Percentiles rank a stretch among this genome's conserved stretches.
phyloP scores from a whole-genome alignment of 2,329 filamentous ascomycete genomes.

The Massarina eburnea region DNA sequence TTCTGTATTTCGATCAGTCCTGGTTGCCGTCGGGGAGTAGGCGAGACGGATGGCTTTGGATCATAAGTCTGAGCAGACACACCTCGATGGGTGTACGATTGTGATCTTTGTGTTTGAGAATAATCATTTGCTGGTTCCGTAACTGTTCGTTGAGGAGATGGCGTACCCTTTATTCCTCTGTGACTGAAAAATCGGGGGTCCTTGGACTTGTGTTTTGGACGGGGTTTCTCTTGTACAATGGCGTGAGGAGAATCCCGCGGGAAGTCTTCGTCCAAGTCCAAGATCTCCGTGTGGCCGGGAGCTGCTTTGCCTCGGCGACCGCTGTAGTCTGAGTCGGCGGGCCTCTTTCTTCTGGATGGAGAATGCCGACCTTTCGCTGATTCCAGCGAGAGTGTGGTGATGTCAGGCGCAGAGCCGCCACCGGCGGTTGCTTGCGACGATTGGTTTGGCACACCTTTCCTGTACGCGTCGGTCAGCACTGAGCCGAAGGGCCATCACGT shows the following conservation, averaged over 20 bases:
- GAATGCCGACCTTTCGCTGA: slow-evolving; percentile 20
- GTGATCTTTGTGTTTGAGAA: slow-evolving; percentile 17
- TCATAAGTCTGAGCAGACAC: slow-evolving; percentile 4
- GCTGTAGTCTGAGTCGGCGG: slow-evolving; percentile 29
- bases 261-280: slow-evolving; percentile 26
- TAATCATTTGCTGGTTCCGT: slow-evolving; percentile 28
- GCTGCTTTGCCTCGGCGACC: slow-evolving; percentile 26
- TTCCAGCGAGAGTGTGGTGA: slow-evolving; percentile 31
- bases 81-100: slow-evolving; percentile 12
- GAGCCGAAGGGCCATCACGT: background rate
- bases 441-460: slow-evolving; percentile 20
- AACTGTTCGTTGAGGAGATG: slow-evolving; percentile 21
- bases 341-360: slow-evolving; percentile 31
- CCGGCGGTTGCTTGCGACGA: slow-evolving; percentile 30
- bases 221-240: slow-evolving; percentile 16
- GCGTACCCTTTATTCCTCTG: slow-evolving; percentile 8
- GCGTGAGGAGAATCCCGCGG: slow-evolving; percentile 23
- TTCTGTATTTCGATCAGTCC: slow-evolving; percentile 39
- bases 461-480: slow-evolving; percentile 12
- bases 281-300: slow-evolving; percentile 21
- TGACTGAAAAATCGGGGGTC: slow-evolving; percentile 24
- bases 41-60: slow-evolving; percentile 12
- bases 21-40: slow-evolving; percentile 21
- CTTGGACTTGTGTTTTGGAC: slow-evolving; percentile 18
- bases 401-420: slow-evolving; percentile 30